phyloP scores from a whole-genome alignment of 73 alveolate genomes.

The Paramecium caudatum region DNA sequence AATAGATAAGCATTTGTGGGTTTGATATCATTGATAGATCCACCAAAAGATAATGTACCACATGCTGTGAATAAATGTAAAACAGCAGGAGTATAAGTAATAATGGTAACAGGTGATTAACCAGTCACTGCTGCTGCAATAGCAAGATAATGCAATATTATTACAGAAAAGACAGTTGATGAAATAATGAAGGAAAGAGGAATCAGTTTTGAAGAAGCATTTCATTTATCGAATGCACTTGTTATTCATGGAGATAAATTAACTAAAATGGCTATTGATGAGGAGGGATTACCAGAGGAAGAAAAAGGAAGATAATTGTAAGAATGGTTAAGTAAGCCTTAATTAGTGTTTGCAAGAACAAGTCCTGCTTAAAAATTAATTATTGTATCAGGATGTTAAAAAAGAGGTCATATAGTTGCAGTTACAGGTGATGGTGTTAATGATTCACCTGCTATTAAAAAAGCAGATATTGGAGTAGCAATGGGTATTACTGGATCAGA shows the following conservation, averaged over 20 bases:
- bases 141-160: conserved; percentile 88
- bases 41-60: conserved; percentile 89
- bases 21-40: conserved; percentile 88
- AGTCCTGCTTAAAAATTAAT: conserved; percentile 96
- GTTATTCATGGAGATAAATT: conserved; percentile 91
- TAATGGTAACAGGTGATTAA: conserved; percentile 98
- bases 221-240: conserved; percentile 79
- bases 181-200: conserved; percentile 76
- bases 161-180: conserved; percentile 77
- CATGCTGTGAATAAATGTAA: conserved; percentile 89
- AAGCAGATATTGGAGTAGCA: conserved; percentile 91
- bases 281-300: conserved; percentile 81
- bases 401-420: conserved; percentile 95
- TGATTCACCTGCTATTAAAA: conserved; percentile 93
- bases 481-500: conserved; percentile 91
- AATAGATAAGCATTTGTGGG: conserved; percentile 87
- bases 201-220: conserved; percentile 79
- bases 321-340: conserved; percentile 84
- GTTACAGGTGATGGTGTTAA: conserved; percentile 99
- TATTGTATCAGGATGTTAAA: conserved; percentile 95
- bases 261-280: conserved; percentile 78
- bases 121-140: conserved; percentile 96
- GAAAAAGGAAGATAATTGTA: conserved; percentile 86
- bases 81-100: conserved; percentile 92
- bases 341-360: conserved; percentile 97